These are phyloP conservation scores for Fomitiporia mediterranea DNA, from an alignment of 1,284 basidiomycete genomes.

Conservation along the genomic window DNA sequence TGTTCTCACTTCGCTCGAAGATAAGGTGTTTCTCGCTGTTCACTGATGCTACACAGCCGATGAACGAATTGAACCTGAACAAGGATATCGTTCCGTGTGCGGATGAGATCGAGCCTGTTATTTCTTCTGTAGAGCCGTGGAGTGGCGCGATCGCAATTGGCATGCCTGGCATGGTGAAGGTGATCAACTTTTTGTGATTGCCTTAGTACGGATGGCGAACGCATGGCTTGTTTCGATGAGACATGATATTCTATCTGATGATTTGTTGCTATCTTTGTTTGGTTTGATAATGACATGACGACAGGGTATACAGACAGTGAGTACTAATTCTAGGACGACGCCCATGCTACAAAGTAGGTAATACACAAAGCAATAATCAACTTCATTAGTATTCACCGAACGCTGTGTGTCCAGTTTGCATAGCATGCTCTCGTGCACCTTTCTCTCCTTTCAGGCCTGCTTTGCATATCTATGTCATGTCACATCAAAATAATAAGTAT, in stretches of 20 bases:
- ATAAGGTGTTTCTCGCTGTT: not conserved
- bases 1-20: not conserved
- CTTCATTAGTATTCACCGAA: constrained; percentile 80
- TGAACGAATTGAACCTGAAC: not conserved
- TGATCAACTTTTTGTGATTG: not conserved
- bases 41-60: not conserved
- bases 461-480: constrained; percentile 67
- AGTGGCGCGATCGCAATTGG: constrained; percentile 2
- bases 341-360: too few relatives aligned
- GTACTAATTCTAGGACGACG: not conserved
- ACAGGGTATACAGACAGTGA: not conserved
- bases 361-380: too few relatives aligned
- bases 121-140: constrained; percentile 3
- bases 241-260: not conserved
- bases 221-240: not conserved
- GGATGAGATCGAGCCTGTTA: not conserved
- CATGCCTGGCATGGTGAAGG: not conserved
- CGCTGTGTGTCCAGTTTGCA: constrained; percentile 77
- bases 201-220: not conserved
- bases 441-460: constrained; percentile 88
- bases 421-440: constrained; percentile 83
- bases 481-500: not conserved
- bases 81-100: not conserved
- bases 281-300: not conserved
- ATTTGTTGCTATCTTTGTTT: not conserved